These are phyloP conservation scores for Stemphylium vesicarium DNA, from an alignment of 2,329 filamentous ascomycete species.

Conservation along the genomic window DNA sequence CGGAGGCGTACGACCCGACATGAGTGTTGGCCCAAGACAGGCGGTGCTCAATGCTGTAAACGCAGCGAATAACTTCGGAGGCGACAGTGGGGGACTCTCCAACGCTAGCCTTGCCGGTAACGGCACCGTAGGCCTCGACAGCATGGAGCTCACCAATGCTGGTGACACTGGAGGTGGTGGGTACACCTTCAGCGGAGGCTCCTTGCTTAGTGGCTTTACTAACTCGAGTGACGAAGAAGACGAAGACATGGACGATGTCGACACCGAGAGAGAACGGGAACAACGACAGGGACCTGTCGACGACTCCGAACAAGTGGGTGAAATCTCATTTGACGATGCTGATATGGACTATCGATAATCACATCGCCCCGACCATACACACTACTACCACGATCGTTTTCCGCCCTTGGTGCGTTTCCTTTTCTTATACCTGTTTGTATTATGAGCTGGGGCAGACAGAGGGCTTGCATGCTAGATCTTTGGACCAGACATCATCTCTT, in stretches of 20 bases:
- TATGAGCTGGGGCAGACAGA: constrained; percentile 12
- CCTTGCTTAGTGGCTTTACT: constrained; percentile 86
- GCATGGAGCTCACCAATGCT: constrained; percentile 68
- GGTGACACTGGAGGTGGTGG: constrained; percentile 74
- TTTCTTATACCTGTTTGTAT: constrained; percentile 23
- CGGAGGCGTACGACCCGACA: constrained; percentile 90
- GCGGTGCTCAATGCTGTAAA: constrained; percentile 68
- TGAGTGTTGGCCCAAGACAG: constrained; percentile 79
- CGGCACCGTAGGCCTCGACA: constrained; percentile 59
- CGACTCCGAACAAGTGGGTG: constrained; percentile 71
- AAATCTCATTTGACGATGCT: constrained; percentile 67
- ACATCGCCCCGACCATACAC: constrained; percentile 29
- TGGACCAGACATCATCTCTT: constrained; percentile 20
- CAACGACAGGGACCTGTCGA: constrained; percentile 53
- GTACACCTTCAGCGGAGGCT: constrained; percentile 75
- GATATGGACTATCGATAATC: constrained; percentile 65
- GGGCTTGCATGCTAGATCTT: constrained; percentile 11
- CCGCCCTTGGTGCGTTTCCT: constrained; percentile 50
- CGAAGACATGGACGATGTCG: constrained; percentile 86
- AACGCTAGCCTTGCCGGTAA: constrained; percentile 81
- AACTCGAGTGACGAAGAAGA: constrained; percentile 97
- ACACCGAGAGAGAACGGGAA: constrained; percentile 67
- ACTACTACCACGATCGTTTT: constrained; percentile 40
- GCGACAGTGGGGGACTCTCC: constrained; percentile 60
- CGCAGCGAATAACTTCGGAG: constrained; percentile 63